Conservation (phyloP, 1,284 basidiomycete species). For the Cryptococcus deneoformans region DNA sequence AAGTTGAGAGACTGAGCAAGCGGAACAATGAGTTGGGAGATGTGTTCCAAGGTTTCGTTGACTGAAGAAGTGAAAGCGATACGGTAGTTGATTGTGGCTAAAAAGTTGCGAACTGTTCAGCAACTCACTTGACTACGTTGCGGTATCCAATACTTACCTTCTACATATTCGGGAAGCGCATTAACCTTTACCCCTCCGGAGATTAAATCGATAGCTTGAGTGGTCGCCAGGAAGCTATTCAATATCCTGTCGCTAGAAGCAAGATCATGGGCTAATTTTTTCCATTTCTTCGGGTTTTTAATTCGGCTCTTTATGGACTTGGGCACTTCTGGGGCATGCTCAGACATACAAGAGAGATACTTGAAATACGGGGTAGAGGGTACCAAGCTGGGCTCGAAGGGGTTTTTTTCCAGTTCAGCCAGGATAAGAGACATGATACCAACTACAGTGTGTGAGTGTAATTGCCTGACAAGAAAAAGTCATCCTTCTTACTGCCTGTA, state of each 20-base stretch:
- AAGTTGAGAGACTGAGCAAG: constrained; percentile 49
- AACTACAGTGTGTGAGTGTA: constrained; percentile 22
- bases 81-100: constrained; percentile 17
- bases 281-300: constrained; percentile 46
- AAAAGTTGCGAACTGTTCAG: not conserved
- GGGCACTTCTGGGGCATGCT: constrained; percentile 50
- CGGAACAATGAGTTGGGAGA: constrained; percentile 43
- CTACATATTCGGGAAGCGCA: constrained; percentile 47
- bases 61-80: constrained; percentile 44
- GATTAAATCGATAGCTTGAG: constrained; percentile 46
- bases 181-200: constrained; percentile 50
- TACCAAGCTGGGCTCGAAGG: constrained; percentile 40
- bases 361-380: constrained; percentile 49
- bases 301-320: constrained; percentile 36
- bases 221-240: constrained; percentile 47
- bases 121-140: not conserved
- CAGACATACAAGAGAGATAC: constrained; percentile 52
- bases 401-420: constrained; percentile 43
- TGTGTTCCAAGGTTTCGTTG: constrained; percentile 47
- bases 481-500: constrained; percentile 43
- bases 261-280: constrained; percentile 46
- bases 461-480: not conserved
- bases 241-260: constrained; percentile 29
- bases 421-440: constrained; percentile 48
- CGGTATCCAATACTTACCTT: constrained; percentile 23